phyloP scores from a whole-genome alignment of 176 grass and related monocot genomes.

The Luzula sylvatica region DNA sequence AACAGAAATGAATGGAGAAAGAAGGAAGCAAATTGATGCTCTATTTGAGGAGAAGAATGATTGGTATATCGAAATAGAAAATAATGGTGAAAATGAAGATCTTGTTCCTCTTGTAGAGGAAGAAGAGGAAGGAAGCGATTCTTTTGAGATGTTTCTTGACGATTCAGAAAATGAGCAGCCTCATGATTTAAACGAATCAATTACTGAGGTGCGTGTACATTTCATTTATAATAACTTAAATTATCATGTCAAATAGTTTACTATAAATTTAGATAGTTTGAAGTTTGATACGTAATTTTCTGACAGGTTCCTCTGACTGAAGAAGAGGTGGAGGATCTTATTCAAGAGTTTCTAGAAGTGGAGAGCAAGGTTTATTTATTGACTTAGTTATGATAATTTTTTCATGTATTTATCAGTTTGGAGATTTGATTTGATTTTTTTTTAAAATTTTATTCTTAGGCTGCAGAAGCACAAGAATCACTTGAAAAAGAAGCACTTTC shows the following conservation, averaged over 20 bases:
- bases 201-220: conserved; percentile 46
- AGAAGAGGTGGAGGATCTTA: conserved; percentile 67
- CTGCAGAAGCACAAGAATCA: conserved; percentile 93
- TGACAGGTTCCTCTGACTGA: conserved; percentile 66
- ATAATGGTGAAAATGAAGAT: background rate
- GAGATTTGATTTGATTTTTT: background rate
- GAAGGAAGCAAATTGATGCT: background rate
- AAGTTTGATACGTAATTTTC: conserved; percentile 12
- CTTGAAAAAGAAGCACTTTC: conserved; percentile 91
- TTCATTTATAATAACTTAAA: conserved; percentile 17
- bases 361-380: conserved; percentile 72
- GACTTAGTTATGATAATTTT: conserved; percentile 18
- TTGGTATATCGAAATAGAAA: conserved; percentile 2
- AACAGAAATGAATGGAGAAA: conserved; percentile 4
- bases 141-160: conserved; percentile 39
- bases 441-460: conserved; percentile 39
- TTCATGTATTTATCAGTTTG: conserved; percentile 13
- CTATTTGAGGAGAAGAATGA: conserved; percentile 3
- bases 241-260: conserved; percentile 4
- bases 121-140: conserved; percentile 34
- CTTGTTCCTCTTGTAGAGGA: no score
- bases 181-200: conserved; percentile 39
- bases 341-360: conserved; percentile 66
- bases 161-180: conserved; percentile 51
- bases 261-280: conserved; percentile 9